These are phyloP conservation scores for Citrullus amarus DNA, from an alignment of 306 rosid species.

Conservation along the genomic window DNA sequence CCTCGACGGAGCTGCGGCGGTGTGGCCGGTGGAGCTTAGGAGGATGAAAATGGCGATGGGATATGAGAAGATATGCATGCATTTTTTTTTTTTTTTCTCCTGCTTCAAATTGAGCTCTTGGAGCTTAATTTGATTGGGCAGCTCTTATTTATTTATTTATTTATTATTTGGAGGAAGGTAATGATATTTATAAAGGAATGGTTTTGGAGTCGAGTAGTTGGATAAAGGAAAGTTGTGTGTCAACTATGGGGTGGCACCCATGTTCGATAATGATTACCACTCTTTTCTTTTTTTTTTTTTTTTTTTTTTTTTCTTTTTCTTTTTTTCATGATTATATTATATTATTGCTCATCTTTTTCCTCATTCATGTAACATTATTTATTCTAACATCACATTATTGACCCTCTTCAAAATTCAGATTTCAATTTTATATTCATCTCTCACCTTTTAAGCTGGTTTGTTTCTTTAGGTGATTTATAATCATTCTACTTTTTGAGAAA, in stretches of 20 bases:
- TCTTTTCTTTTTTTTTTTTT: background rate
- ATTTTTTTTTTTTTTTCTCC: background rate
- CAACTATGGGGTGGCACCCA: constrained; percentile 73
- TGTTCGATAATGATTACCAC: constrained; percentile 60
- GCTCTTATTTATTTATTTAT: background rate
- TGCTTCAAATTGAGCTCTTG: background rate
- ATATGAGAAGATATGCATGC: constrained; percentile 3
- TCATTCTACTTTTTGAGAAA: too few relatives aligned
- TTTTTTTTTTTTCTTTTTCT: background rate
- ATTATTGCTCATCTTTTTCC: background rate
- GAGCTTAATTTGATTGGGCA: constrained; percentile 6
- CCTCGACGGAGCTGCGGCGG: background rate
- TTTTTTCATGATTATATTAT: background rate
- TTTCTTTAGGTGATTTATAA: too few relatives aligned
- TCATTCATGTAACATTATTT: background rate
- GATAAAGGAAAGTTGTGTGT: constrained; percentile 20
- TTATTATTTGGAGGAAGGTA: background rate
- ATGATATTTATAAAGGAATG: constrained; percentile 15
- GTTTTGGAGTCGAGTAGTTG: constrained; percentile 11
- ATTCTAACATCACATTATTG: background rate
- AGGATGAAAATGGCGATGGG: constrained; percentile 13
- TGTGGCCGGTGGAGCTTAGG: constrained; percentile 9
- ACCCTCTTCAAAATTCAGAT: background rate
- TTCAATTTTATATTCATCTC: too few relatives aligned
- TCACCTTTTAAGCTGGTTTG: too few relatives aligned